Evolutionary conservation across 257 asterid species (phyloP), one percentile per base, ranked within the genome.

Genomic region (Solanum microdontum): DNA sequence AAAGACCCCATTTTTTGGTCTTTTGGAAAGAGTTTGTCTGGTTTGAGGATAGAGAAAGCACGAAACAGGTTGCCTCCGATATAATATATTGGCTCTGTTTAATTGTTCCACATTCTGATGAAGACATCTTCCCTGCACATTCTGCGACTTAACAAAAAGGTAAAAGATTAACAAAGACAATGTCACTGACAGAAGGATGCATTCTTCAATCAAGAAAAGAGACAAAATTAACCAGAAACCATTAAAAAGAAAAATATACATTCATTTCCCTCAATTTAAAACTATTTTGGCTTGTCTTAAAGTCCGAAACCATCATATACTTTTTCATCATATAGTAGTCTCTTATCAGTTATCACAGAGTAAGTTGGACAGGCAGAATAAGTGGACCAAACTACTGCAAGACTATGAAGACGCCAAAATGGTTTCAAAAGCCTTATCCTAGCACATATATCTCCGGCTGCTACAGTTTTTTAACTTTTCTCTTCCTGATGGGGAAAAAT

Each of bases 21-120:
- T 91, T 86, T 88, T 90, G 58, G 76, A 74, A 83, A 88, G 91
- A 85, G 85, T 85, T 51, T 87, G 89, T 90, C 91, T 94, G 84
- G 94, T 92, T 87, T 84, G 94, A 39, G 55, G 92, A 88, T 94
- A 84, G 87, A 73, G 94, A 90, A 94, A 94, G 93, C 99, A 94
- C 86, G 93, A 93, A 37, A 95, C 83, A 62, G 77, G 88, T 58
- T 86, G 91, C 79, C 88, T 64, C 90, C 86, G 89, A 86, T 89
- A 88, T 82, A 85, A 66, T 87, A 84, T 84, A 72, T 87, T 90
- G 51, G 91, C 60, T 64, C 69, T 91, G 66, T 90, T 84, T 68
- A 84, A 80, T 70, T 82, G 72, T 82, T 88, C 94, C 87, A 92
- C 89, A 74, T 45, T 86, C 89, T 91, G 93, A 19, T 88, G 84